Base-by-base conservation (phyloP, 1,284 basidiomycete species). In the Prillingera fragicola region DNA sequence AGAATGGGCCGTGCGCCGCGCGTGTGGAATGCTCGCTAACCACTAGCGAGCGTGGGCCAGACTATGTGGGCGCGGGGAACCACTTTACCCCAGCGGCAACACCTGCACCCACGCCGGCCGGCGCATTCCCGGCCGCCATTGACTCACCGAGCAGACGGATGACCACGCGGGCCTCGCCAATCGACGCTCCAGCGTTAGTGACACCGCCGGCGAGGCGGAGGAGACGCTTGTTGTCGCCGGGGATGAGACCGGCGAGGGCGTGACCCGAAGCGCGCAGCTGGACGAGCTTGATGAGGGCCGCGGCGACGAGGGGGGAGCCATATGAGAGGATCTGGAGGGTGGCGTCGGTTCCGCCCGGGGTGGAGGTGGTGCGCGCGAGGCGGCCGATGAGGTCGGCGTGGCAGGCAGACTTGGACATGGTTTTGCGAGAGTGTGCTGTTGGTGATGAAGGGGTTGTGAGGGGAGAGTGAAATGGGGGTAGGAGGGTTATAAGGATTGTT, bases 301-400 rank as follows among this genome's bases (percentile, higher is more conserved):
- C 53, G 31, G 67, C 59, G 41, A 63, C 48, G 31, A 68, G 41
- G 5, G 65, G 67, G 2, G 63, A 57, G 1, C 65, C 57, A 46
- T 70, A 72, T 38, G 67, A 65, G 8, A 62, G 52, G 23, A 66
- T 41, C 67, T 67, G 69, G 34, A 72, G 54, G 7, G 61, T 54
- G 21, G 62, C 63, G 45, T 70, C 68, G 33, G 71, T 60, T 8
- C 70, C 70, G 14, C 56, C 52, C 13, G 59, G 53, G 12, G 61
- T 64, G 21, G 55, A 53, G 12, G 59, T 60, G 28, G 62, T 52
- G 28, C 48, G 48, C n/a, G 60, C 45, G 27, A 67, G 47, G 5
- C 58, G 59, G 19, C 52, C 37, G 41, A 70, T 45, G 38, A 56
- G 41, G 23, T 35, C 31, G 18, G 40, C 27, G 38, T 41, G 9